Conservation (phyloP, 2,329 filamentous ascomycete genomes). For the Ceratocystis lukuohia region DNA sequence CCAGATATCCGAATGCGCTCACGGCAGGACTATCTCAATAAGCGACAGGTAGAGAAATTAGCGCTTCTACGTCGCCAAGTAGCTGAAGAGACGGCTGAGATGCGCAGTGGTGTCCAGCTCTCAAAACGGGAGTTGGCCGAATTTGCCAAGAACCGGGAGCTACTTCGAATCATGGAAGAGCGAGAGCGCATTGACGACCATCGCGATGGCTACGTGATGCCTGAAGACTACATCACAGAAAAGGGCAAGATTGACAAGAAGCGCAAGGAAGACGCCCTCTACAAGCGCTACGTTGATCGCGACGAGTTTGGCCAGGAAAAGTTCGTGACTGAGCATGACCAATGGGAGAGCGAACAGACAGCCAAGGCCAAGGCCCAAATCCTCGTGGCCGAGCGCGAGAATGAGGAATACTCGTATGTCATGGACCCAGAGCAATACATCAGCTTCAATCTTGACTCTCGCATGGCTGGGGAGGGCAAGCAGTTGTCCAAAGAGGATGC, state of each 20-base stretch:
- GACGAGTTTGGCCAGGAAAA: constrained; percentile 80
- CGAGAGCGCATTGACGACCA: constrained; percentile 80
- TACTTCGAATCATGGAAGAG: constrained; percentile 70
- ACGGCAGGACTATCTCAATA: constrained; percentile 84
- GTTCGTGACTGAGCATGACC: constrained; percentile 85
- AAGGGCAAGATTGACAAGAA: constrained; percentile 79
- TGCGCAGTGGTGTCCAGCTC: constrained; percentile 60
- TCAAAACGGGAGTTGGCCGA: constrained; percentile 71
- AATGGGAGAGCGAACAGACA: constrained; percentile 87
- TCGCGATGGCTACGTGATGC: constrained; percentile 81
- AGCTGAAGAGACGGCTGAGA: constrained; percentile 69
- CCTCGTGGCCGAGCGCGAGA: constrained; percentile 56
- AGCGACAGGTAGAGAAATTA: constrained; percentile 74
- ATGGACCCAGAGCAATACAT: constrained; percentile 83
- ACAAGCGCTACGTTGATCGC: constrained; percentile 76
- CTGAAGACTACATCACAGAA: constrained; percentile 89
- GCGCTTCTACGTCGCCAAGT: constrained; percentile 84
- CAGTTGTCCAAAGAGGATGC: constrained; percentile 64
- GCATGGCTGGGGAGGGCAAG: constrained; percentile 57
- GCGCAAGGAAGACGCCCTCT: constrained; percentile 79
- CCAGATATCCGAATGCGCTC: constrained; percentile 71
- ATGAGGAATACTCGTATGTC: constrained; percentile 75
- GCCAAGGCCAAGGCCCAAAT: constrained; percentile 82
- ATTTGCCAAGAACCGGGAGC: constrained; percentile 77
- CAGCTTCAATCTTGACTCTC: constrained; percentile 66